Base-by-base conservation (phyloP, 208 protist species). In the Trypanosoma melophagium region DNA sequence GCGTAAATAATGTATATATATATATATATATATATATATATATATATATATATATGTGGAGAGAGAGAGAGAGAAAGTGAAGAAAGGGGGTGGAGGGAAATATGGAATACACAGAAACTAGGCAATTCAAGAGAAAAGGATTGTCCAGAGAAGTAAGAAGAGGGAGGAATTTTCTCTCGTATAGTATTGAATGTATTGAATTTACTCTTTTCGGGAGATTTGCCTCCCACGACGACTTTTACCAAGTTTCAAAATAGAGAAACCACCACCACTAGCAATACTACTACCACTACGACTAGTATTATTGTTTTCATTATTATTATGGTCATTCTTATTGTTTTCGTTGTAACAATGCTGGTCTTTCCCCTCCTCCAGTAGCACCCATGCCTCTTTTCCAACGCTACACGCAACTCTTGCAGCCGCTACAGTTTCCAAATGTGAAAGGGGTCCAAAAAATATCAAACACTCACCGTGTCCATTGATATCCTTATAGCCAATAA, bases 371-470 rank as follows among this genome's bases (percentile, higher is more conserved):
- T 76, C 56, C 55, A 71, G 55, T 41, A 50, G 49, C 16, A 71
- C 51, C 60, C 66, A 64, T 16, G 86, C 80, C 17, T 53, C 54
- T 66, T 92, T 92, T 7, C 80, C 76, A 22, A 92, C 86, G 45
- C 81, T 86, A 19, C 65, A 69, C 5, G 86, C 80, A 12, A 89
- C 77, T 14, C 86, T 80, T 21, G 28, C 47, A 0, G 83, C 81
- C 8, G 77, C 77, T 31, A 79, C 59, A 35, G 59, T 55, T 24
- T 76, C 81, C 7, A 88, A 70, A 19, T 60, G 71, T 9, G 79
- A 56, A 0, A 92, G 65, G 3, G 80, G 86, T 0, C 80, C 81
- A 24, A 69, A 61, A 44, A 82, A 87, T n/a, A 89, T 71, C 12
- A 92, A 67, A 51, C 49, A 80, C 47, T 86, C 75, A 17, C 86